A percentile compares a stretch with the other conserved stretches of the same genome.
These are phyloP conservation scores for Pachysolen tannophilus DNA, from an alignment of 805 yeast genomes.

Conservation along the genomic window DNA sequence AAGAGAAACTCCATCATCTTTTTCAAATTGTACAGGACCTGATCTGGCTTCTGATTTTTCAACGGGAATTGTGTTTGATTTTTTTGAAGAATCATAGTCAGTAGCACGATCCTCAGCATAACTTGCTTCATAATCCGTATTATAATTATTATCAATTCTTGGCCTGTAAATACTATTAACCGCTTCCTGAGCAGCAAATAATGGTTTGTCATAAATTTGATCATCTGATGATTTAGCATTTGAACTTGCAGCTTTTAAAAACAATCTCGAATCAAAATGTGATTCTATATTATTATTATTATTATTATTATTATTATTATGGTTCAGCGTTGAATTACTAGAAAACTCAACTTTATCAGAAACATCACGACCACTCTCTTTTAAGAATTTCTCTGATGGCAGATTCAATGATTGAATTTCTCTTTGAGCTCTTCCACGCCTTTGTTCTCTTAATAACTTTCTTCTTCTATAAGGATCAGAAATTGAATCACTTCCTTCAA, in stretches of 20 bases:
- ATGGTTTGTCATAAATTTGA: slow-evolving; percentile 50
- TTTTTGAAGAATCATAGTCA: neutral
- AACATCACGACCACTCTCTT: slow-evolving; percentile 42
- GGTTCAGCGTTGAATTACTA: slow-evolving; percentile 25
- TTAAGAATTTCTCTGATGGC: slow-evolving; percentile 36
- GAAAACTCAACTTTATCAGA: slow-evolving; percentile 47
- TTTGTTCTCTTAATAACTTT: slow-evolving; percentile 29
- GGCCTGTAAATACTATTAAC: slow-evolving; percentile 42
- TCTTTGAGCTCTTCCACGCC: slow-evolving; percentile 38
- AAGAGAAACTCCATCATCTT: too few species aligned
- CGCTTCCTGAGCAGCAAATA: slow-evolving; percentile 46
- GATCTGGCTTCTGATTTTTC: slow-evolving; percentile 13
- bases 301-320: slow-evolving; percentile 5
- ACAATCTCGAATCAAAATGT: slow-evolving; percentile 53
- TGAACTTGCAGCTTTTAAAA: slow-evolving; percentile 32
- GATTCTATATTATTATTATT: slow-evolving; percentile 24
- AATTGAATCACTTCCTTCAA: slow-evolving; percentile 6
- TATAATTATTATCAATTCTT: slow-evolving; percentile 12
- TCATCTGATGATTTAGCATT: slow-evolving; percentile 32
- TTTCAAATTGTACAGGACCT: slow-evolving; percentile 42
- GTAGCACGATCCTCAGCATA: neutral
- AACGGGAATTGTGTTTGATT: slow-evolving; percentile 1
- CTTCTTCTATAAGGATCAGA: slow-evolving; percentile 8
- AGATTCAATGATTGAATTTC: slow-evolving; percentile 34
- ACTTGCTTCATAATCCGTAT: neutral